phyloP scores from a whole-genome alignment of 2,329 filamentous ascomycete species.

The Paracoccidioides lutzii region DNA sequence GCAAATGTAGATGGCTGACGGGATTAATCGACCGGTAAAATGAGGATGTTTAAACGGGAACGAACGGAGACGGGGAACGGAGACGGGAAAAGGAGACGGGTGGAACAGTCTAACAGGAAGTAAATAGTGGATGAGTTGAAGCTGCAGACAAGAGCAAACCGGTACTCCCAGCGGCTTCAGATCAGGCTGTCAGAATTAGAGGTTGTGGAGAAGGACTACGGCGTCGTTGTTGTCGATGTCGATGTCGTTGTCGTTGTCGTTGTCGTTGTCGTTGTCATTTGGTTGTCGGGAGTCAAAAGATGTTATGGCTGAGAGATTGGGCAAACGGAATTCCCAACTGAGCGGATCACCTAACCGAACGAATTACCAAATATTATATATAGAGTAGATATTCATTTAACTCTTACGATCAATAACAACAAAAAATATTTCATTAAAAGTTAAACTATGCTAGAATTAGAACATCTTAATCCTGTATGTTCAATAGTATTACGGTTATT shows the following conservation, averaged over 20 bases:
- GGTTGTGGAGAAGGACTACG: background rate
- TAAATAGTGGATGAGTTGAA: conserved; percentile 1
- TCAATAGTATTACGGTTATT: too few relatives aligned
- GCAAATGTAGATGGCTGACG: background rate
- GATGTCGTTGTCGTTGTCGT: background rate
- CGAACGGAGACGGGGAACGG: background rate
- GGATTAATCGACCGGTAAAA: background rate
- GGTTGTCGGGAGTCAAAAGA: background rate
- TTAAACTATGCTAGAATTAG: too few relatives aligned
- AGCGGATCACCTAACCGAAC: too few relatives aligned
- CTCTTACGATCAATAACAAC: too few relatives aligned
- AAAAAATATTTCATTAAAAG: too few relatives aligned
- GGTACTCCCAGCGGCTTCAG: background rate
- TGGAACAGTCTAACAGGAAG: background rate
- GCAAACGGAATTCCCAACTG: too few relatives aligned
- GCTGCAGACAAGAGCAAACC: background rate
- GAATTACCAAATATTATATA: too few relatives aligned
- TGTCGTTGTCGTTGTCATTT: too few relatives aligned
- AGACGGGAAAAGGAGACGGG: background rate
- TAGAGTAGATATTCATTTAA: too few relatives aligned
- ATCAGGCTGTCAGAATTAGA: background rate
- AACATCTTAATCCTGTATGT: too few relatives aligned
- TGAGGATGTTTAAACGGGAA: background rate
- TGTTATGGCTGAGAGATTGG: background rate
- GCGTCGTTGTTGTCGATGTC: background rate